Base-by-base conservation (phyloP, 768 basidiomycete species). In the Agrocybe pediades region DNA sequence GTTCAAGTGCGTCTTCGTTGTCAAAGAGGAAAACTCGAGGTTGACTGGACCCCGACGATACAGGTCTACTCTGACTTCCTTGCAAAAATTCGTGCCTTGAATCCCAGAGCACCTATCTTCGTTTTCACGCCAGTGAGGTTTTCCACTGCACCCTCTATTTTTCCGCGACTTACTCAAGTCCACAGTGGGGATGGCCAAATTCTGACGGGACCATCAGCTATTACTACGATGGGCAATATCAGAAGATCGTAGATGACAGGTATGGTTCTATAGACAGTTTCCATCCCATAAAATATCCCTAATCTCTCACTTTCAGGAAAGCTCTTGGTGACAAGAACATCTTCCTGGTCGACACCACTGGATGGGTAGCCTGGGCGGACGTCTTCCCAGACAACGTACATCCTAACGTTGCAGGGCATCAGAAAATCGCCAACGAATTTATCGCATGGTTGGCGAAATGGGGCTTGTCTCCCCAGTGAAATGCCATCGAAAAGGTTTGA, bases 181-280 rank as follows among this genome's bases (percentile, higher is more conserved):
- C 1, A 16, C 50, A 80, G 79, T 83, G 81, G 81, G 81, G 81
- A 13, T 84, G 82, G 82, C 81, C 82, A 1, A 74, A 65, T 53
- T 65, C 80, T 1, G 79, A 80, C 49, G 81, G 79, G 3, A 68
- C 65, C 4, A 62, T 75, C 41, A 62, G 63, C 24, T 71, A 78
- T 41, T 83, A 83, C 62, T 83, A 77, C 57, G 64, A 67, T 23
- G 80, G 80, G 1, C 65, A 68, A 36, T 82, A 83, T 57, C 61
- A 78, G 55, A 65, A 69, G 6, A 76, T 83, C 42, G 78, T 82
- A 8, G 57, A 73, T n/a, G 48, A 60, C 9, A 62, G 73, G 79
- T 76, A 56, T n/a, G n/a, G n/a, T n/a, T 8, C 61, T 55, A 8
- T 9, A 6, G 41, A 13, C 48, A 15, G 13, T 13, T 20, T 15